Evolutionary conservation across 768 basidiomycete genomes (phyloP), one percentile per base, ranked within the genome.

Genomic region (Lenzites betulinus): DNA sequence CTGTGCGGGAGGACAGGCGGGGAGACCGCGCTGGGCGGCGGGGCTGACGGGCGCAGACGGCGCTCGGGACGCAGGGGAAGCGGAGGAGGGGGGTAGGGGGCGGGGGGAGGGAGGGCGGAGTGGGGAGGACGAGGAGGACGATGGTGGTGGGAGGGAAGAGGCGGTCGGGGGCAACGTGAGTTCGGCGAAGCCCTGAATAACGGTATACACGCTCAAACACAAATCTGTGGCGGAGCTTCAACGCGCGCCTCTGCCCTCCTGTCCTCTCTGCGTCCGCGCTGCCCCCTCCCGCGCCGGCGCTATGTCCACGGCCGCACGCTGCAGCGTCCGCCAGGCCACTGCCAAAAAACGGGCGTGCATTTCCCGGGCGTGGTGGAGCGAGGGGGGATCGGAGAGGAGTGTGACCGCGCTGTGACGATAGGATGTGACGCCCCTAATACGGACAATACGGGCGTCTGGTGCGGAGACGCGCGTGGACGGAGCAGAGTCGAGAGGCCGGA

Each of bases 81-180:
- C 56, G 61, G 51, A 48, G 23, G 58, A 52, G 42, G 59, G 59
- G 50, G 58, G 49, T 51, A 54, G 49, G 52, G 64, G 68, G 54
- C 62, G 66, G 63, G 62, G 65, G 56, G 61, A 50, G 58, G 68
- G 35, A 43, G 65, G 52, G 64, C 55, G 62, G 68, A 64, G 30
- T 5, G 58, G 49, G 54, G 57, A 56, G 52, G 68, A 41, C 49
- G 65, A 60, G 52, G 64, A 58, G 62, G 68, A 64, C 48, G 61
- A 52, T 66, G 65, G 67, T 68, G 65, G 67, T 66, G 63, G 67
- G 59, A 64, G 65, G 60, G 62, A 64, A 66, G 67, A 64, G 30
- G 55, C 59, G 58, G 58, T 55, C 66, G 59, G 62, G 64, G 65
- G 60, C 59, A 62, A 63, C 61, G 65, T 62, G 61, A 62, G 65